Evolutionary conservation across 2,329 filamentous ascomycete genomes (phyloP), one percentile per base, ranked within the genome.

Genomic region (Penicillium glabrum): DNA sequence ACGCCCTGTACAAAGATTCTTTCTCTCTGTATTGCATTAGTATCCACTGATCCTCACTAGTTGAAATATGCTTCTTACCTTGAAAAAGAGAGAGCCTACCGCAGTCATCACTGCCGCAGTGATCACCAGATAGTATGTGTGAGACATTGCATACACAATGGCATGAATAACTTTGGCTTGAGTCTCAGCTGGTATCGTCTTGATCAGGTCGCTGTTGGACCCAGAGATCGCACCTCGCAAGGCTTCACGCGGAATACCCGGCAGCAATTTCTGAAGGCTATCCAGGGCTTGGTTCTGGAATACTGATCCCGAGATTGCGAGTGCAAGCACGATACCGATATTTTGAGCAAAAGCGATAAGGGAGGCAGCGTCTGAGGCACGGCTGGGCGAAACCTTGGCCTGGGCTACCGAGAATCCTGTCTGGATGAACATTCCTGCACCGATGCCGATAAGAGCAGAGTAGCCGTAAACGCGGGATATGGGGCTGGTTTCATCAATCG

Each of bases 281-380:
- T 49, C 51, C 2, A 60, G 19, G 16, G 59, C 49, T 45, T 60
- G 29, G 33, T 61, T 65, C 37, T 59, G 56, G 19, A 64, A 67
- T 0, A 67, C 53, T 9, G 61, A 52, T 3, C 59, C 57, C 0
- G 64, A 59, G 8, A 68, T 64, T 2, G 61, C 61, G 2, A 66
- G 57, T 2, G 51, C 54, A 13, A 68, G 50, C 2, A 60, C 48
- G 6, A 62, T 61, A 10, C 61, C 61, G 2, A 61, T 33, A 0
- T 58, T 63, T 43, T 68, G 65, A 8, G 64, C 61, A 2, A 61
- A 16, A 3, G 62, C 58, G 19, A 65, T 62, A n/a, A 62, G 64
- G 2, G 53, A 56, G 2, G 58, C 31, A 1, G 61, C 62, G 24
- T 58, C 54, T 1, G 64, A 37, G 33, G 51, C 51, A 5, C 52